These are phyloP conservation scores for Pseudocohnilembus persalinus DNA, from an alignment of 169 alveolate genomes.

Conservation along the genomic window DNA sequence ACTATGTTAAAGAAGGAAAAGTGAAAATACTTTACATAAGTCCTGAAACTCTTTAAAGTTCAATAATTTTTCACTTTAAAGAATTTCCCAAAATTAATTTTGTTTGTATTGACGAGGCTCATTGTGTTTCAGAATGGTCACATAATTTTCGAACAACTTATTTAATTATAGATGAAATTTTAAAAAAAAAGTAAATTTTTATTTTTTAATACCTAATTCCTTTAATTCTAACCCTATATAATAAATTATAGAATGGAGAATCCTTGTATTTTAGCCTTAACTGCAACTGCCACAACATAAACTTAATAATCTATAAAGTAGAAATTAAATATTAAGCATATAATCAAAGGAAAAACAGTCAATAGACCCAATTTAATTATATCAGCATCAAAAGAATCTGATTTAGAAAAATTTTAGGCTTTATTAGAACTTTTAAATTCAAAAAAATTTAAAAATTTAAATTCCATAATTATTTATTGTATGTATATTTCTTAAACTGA, in stretches of 20 bases:
- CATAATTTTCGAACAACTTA: constrained; percentile 90
- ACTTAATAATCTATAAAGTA: constrained; percentile 61
- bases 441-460: background rate
- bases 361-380: constrained; percentile 22
- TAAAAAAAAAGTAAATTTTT: no score
- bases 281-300: constrained; percentile 91
- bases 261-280: constrained; percentile 77
- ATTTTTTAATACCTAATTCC: no score
- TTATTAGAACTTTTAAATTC: constrained; percentile 13
- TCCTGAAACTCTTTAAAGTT: constrained; percentile 79
- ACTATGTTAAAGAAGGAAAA: constrained; percentile 64
- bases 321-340: constrained; percentile 41
- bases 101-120: constrained; percentile 91
- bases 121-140: constrained; percentile 91
- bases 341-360: constrained; percentile 1
- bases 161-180: constrained; percentile 70
- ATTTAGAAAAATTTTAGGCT: constrained; percentile 24
- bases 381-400: constrained; percentile 21
- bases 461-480: constrained; percentile 33
- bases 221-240: no score
- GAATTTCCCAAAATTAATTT: constrained; percentile 62
- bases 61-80: constrained; percentile 46
- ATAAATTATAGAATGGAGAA: constrained; percentile 57
- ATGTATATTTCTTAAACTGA: constrained; percentile 28
- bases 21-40: constrained; percentile 85